Evolutionary conservation across 192 early-diverging fungal species (phyloP), one percentile per base, ranked within the genome.

Genomic region (Backusella morwellensis): DNA sequence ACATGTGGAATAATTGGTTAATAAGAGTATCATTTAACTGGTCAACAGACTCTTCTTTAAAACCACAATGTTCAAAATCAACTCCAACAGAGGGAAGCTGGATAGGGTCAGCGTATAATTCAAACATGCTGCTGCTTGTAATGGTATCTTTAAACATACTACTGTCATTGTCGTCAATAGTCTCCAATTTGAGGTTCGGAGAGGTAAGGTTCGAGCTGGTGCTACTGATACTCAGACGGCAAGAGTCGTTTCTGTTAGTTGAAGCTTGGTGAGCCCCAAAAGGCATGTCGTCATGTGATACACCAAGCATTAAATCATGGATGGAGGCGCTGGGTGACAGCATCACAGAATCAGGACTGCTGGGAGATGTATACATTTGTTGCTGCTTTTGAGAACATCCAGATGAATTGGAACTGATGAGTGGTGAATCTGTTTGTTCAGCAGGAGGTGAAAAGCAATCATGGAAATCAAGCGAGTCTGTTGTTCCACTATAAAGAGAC

Each of bases 371-470:
- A 17, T 63, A 63, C 2, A 29, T 8, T n/a, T 69, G 68, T 3
- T 40, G 68, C 26, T 29, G 56, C 8, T 63, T 63, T 74, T 35
- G 73, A 14, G 35, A 47, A 21, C 6, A 29, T 34, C 34, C 21
- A 15, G n/a, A 38, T 40, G 23, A 35, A 32, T 29, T 11, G 6
- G 26, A 35, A 21, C 34, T 21, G 29, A 26, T 66, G 44, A 44
- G 52, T 7, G 72, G 26, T 40, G 47, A 59, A 7, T 36, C 26
- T 17, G 44, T 32, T 15, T 40, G 41, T 5, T 68, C 42, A 21
- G 72, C 4, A 40, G 73, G 73, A 34, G 78, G 78, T 2, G 78
- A 79, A 67, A 82, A 78, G 47, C 80, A 82, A 41, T 75, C 74
- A 44, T 68, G 59, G 1, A 75, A 75, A 12, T 75, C 74, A 35